These are phyloP conservation scores for Entomortierella lignicola DNA, from an alignment of 192 early-diverging fungal species.

Conservation along the genomic window DNA sequence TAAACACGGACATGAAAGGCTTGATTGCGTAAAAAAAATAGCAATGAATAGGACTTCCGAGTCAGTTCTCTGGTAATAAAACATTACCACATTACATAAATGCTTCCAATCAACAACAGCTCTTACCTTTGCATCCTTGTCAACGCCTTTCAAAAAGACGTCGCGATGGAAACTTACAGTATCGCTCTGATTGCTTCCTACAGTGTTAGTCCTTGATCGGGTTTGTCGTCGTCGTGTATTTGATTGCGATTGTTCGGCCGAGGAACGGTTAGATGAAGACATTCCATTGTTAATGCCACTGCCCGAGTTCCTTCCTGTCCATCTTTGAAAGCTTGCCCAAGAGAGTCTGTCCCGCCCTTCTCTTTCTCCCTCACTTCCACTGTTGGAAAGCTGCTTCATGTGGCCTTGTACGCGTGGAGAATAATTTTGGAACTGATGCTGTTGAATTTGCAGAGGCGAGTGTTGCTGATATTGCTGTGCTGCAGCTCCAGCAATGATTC, in stretches of 20 bases:
- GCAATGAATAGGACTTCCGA: too few relatives aligned
- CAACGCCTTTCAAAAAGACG: constrained; percentile 66
- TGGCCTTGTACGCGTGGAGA: constrained; percentile 3
- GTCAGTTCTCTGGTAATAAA: too few relatives aligned
- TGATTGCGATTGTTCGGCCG: neutral
- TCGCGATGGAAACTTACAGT: constrained; percentile 64
- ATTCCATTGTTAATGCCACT: neutral
- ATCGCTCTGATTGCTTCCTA: constrained; percentile 34
- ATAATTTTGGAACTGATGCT: constrained; percentile 21
- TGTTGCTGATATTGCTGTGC: constrained; percentile 13
- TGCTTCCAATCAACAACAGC: neutral
- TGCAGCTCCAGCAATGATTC: constrained; percentile 59
- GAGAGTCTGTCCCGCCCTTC: constrained; percentile 39
- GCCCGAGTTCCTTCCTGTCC: constrained; percentile 27
- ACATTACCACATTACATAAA: too few relatives aligned
- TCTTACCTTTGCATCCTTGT: constrained; percentile 53
- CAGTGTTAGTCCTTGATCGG: constrained; percentile 19
- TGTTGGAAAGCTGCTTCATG: constrained; percentile 31
- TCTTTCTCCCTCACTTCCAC: constrained; percentile 31
- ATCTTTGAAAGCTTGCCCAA: constrained; percentile 44
- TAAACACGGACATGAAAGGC: constrained; percentile 71
- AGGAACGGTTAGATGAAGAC: constrained; percentile 3
- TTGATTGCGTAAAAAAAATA: constrained; percentile 1
- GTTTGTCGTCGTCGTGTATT: neutral
- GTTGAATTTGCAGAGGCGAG: neutral